Conservation (phyloP, 2,329 filamentous ascomycete genomes). For the Pleurostoma richardsiae region DNA sequence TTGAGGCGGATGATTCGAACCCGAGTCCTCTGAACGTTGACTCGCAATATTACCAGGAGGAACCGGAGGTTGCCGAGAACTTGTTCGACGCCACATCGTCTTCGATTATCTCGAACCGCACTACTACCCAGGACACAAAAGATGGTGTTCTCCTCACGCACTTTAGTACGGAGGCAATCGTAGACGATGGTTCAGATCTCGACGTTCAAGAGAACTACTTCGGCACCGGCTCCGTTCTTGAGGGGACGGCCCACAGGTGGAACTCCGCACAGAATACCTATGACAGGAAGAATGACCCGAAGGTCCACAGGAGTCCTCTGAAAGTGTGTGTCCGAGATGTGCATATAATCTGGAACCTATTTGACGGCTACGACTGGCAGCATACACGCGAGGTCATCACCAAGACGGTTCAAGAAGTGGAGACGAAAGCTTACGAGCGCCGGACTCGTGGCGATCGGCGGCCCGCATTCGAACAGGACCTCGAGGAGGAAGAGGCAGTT, state of each 20-base stretch:
- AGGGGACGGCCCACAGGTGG: conserved; percentile 72
- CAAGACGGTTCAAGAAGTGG: conserved; percentile 83
- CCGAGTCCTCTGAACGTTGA: conserved; percentile 28
- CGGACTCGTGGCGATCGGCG: conserved; percentile 53
- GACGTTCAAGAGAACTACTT: conserved; percentile 78
- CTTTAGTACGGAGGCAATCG: conserved; percentile 33
- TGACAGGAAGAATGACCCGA: conserved; percentile 56
- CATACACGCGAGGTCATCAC: conserved; percentile 80
- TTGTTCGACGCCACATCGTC: conserved; percentile 39
- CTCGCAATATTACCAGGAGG: conserved; percentile 42
- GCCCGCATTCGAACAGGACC: conserved; percentile 52
- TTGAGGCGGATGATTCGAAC: conserved; percentile 21
- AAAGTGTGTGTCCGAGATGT: conserved; percentile 77
- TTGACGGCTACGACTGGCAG: conserved; percentile 96
- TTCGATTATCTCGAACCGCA: conserved; percentile 32
- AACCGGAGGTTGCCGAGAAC: conserved; percentile 35
- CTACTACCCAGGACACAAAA: conserved; percentile 33
- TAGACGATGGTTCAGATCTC: conserved; percentile 42
- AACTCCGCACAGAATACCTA: conserved; percentile 74
- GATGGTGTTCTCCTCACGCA: conserved; percentile 43
- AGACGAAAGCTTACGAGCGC: conserved; percentile 74
- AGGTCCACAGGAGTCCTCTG: conserved; percentile 64
- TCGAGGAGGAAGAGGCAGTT: conserved; percentile 74
- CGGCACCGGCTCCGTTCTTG: conserved; percentile 52
- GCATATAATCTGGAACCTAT: conserved; percentile 95